These are phyloP conservation scores for Coemansia sp. DNA, from an alignment of 192 early-diverging fungal species.

Conservation along the genomic window DNA sequence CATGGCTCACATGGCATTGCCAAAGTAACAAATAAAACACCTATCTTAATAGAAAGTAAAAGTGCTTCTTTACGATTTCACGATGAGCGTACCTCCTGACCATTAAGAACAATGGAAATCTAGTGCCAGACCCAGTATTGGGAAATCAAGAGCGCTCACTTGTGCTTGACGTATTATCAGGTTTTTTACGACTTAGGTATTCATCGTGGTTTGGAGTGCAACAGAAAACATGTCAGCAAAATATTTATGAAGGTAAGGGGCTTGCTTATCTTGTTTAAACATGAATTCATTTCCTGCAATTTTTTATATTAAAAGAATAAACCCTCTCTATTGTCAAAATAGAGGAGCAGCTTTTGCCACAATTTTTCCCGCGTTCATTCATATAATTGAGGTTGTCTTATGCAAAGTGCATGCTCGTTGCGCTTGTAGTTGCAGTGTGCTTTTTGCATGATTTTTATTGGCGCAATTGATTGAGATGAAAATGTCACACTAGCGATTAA, in stretches of 20 bases:
- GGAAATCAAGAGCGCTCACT: not conserved
- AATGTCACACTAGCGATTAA: not conserved
- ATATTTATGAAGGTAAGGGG: not conserved
- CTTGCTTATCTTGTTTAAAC: not conserved
- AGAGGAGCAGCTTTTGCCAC: not conserved
- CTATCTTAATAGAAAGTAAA: not conserved
- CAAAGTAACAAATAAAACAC: not conserved
- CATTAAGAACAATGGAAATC: not conserved
- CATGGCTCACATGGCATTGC: conserved; percentile 1
- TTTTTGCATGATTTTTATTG: not conserved
- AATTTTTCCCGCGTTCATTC: not conserved
- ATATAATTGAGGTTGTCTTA: not conserved
- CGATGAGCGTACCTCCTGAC: not conserved
- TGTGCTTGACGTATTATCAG: not conserved
- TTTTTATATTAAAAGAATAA: not conserved
- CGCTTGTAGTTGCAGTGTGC: not conserved
- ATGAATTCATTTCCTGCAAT: not conserved
- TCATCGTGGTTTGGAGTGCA: not conserved
- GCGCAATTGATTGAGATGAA: not conserved
- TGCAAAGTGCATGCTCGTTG: not conserved
- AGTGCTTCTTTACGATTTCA: not conserved
- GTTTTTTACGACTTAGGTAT: not conserved
- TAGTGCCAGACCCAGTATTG: not conserved
- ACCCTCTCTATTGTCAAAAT: not conserved
- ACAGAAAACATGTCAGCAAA: not conserved